Base-by-base conservation (phyloP, 1,139 yeast genomes). In the Kodamaea plutei region DNA sequence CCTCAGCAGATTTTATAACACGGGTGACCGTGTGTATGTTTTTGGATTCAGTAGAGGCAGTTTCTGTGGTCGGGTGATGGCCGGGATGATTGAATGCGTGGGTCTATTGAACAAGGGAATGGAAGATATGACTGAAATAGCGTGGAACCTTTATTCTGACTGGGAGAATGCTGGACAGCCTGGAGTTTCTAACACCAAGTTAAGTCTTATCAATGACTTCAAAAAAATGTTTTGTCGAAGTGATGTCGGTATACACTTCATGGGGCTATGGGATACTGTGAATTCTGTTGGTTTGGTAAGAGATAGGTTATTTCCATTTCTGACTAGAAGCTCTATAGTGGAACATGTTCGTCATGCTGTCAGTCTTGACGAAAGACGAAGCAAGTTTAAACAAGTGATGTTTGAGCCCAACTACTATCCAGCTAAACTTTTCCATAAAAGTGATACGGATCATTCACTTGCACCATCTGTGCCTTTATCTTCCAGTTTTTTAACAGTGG, bases 21-120 rank as follows among this genome's bases (percentile, higher is more conserved):
- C 51, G 0, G 79, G 76, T 0, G 84, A 76, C 44, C 58, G 52
- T 31, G 65, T 79, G 6, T 74, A 57, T 40, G 48, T 79, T 44
- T 70, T 78, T 58, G 85, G 87, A 0, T 78, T 72, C 44, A 67
- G 84, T 35, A 61, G 85, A 25, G 85, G 85, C 6, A 79, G 84
- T 4, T 78, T 76, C 47, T 65, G 75, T 4, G 84, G 83, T 0
- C 57, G 84, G 28, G 73, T 79, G 1, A 49, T 79, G 12, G 73
- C 77, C 1, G 82, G 82, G 0, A 75, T 79, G 84, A 56, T 79
- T 10, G 80, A 73, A 40, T 54, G 72, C 30, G 76, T 78, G 7
- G 85, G 84, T 0, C 51, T 79, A 15, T 52, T 79, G 30, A 64
- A 67, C 33, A 48, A 45, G 6, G 84, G 84, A 0, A 52, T 73